These are phyloP conservation scores for Candida succiphila DNA, from an alignment of 805 yeast genomes.

Conservation along the genomic window DNA sequence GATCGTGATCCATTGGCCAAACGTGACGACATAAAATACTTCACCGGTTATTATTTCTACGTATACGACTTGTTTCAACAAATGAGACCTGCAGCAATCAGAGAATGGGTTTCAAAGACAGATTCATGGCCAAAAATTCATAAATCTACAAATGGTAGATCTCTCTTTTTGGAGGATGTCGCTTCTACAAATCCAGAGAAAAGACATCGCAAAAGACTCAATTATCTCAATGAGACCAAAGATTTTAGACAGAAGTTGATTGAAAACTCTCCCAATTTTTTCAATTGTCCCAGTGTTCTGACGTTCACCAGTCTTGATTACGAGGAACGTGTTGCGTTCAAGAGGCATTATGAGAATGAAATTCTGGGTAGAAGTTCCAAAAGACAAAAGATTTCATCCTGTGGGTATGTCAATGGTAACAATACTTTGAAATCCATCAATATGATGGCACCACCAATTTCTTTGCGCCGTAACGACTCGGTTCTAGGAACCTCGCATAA, in stretches of 20 bases:
- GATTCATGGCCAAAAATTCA: conserved; percentile 49
- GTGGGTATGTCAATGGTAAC: too few species aligned
- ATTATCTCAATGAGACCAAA: conserved; percentile 20
- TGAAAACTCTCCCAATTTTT: conserved; percentile 13
- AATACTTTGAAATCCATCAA: background rate
- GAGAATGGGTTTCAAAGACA: conserved; percentile 60
- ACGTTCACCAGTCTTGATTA: conserved; percentile 8
- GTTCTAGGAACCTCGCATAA: conserved; percentile 7
- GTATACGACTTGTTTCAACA: conserved; percentile 74
- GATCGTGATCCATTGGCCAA: conserved; percentile 83
- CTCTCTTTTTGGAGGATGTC: conserved; percentile 70
- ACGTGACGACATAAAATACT: conserved; percentile 77
- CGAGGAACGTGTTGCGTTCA: conserved; percentile 14
- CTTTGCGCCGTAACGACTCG: conserved; percentile 14
- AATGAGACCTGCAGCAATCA: conserved; percentile 68
- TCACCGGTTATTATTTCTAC: conserved; percentile 63
- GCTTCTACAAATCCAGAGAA: conserved; percentile 13
- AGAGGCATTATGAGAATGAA: conserved; percentile 12
- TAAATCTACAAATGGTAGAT: conserved; percentile 60
- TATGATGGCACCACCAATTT: conserved; percentile 15
- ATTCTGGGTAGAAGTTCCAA: background rate
- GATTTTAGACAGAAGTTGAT: conserved; percentile 21
- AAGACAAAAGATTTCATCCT: background rate
- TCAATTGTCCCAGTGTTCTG: too few species aligned
- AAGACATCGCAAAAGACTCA: conserved; percentile 21